A percentile compares a stretch with the other conserved stretches of the same genome.
These are phyloP conservation scores for Pachysandra terminalis DNA, from an alignment of 164 flowering plant genomes.

Conservation along the genomic window DNA sequence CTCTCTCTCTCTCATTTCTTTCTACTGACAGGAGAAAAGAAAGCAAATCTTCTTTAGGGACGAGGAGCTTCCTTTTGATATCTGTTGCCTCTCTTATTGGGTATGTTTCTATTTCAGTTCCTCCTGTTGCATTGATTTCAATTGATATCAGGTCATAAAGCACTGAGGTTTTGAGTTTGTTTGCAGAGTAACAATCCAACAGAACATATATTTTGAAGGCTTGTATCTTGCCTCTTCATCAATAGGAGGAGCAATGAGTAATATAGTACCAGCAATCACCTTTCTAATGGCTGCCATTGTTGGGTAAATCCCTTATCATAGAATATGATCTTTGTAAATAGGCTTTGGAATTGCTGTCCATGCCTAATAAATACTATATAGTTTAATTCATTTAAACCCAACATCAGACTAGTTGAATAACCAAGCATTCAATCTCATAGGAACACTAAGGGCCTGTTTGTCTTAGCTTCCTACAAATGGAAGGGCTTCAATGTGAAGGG, in stretches of 20 bases:
- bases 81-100: conserved; percentile 54
- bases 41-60: conserved; percentile 20
- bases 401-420: too few relatives aligned
- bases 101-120: conserved; percentile 20
- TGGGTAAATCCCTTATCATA: conserved; percentile 48
- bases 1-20: conserved; percentile 8
- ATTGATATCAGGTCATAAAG: not conserved
- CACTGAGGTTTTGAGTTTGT: not conserved
- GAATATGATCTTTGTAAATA: too few relatives aligned
- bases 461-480: too few relatives aligned
- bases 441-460: too few relatives aligned
- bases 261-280: conserved; percentile 68
- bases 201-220: conserved; percentile 54
- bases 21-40: conserved; percentile 24
- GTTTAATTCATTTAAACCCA: too few relatives aligned
- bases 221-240: conserved; percentile 63
- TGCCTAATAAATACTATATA: too few relatives aligned
- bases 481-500: too few relatives aligned
- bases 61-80: conserved; percentile 48
- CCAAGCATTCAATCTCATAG: too few relatives aligned
- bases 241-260: conserved; percentile 53
- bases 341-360: too few relatives aligned
- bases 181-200: conserved; percentile 53
- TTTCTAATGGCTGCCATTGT: conserved; percentile 39
- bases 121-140: not conserved